Conservation (phyloP, 2,329 filamentous ascomycete genomes). For the Colletotrichum cordylinicola region DNA sequence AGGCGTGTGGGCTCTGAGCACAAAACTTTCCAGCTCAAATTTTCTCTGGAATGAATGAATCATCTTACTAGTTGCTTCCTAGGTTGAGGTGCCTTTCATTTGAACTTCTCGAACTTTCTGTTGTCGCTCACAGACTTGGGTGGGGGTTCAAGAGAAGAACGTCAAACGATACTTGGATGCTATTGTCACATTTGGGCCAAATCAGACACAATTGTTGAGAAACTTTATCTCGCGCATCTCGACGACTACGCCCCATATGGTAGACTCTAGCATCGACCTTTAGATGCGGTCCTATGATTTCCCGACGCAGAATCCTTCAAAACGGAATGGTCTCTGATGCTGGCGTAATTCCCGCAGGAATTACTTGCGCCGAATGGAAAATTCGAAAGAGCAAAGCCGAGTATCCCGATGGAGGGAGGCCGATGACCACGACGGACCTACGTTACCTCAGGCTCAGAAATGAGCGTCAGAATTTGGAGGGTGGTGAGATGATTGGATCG, state of each 20-base stretch:
- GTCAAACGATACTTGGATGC: not conserved
- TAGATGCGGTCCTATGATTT: not conserved
- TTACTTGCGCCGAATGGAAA: not conserved
- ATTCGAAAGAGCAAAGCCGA: rapidly evolving
- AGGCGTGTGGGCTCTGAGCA: not conserved
- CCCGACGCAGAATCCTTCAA: not conserved
- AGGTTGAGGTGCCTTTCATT: not conserved
- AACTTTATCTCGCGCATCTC: rapidly evolving
- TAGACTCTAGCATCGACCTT: not conserved
- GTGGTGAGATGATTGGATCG: not conserved
- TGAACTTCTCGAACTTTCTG: not conserved
- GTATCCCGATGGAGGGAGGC: rapidly evolving
- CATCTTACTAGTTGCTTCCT: not conserved
- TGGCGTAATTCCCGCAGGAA: rapidly evolving
- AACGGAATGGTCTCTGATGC: not conserved
- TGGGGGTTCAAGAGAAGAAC: rapidly evolving
- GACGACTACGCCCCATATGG: too few relatives aligned
- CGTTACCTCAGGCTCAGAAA: rapidly evolving
- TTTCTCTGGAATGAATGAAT: not conserved
- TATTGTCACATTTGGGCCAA: not conserved
- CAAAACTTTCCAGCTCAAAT: not conserved
- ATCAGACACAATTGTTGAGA: not conserved
- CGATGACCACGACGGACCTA: not conserved
- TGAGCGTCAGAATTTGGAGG: not conserved
- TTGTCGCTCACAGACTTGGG: not conserved